These are phyloP conservation scores for Eremothecium coryli DNA, from an alignment of 1,139 yeast genomes.

Conservation along the genomic window DNA sequence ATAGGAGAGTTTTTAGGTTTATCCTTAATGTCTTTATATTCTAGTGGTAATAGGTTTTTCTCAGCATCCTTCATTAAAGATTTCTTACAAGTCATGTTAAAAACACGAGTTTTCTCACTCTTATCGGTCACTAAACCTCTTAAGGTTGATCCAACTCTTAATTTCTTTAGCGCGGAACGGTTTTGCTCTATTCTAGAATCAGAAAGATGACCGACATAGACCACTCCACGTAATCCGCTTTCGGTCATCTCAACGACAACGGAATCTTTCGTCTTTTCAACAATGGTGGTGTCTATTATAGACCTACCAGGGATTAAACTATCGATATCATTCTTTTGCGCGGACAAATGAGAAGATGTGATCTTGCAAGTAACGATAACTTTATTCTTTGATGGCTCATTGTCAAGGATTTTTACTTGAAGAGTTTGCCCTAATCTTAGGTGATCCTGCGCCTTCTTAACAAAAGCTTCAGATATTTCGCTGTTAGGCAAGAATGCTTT, in stretches of 20 bases:
- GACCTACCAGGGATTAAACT: slow-evolving; percentile 53
- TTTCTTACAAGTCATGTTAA: slow-evolving; percentile 55
- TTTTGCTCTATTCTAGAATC: slow-evolving; percentile 70
- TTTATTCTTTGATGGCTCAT: slow-evolving; percentile 47
- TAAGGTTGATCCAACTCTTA: slow-evolving; percentile 51
- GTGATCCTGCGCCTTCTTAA: slow-evolving; percentile 66
- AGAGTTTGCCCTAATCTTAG: slow-evolving; percentile 81
- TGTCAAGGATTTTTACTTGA: slow-evolving; percentile 52
- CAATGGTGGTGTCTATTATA: slow-evolving; percentile 50
- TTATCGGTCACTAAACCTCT: slow-evolving; percentile 61
- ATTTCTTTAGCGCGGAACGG: slow-evolving; percentile 50
- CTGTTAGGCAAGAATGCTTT: slow-evolving; percentile 75
- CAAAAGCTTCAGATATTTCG: slow-evolving; percentile 86
- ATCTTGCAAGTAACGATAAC: slow-evolving; percentile 68
- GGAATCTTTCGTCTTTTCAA: slow-evolving; percentile 69
- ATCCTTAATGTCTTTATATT: slow-evolving; percentile 48
- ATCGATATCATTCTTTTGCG: slow-evolving; percentile 42
- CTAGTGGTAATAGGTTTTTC: slow-evolving; percentile 44
- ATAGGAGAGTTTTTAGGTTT: slow-evolving; percentile 38
- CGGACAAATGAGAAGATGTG: slow-evolving; percentile 42
- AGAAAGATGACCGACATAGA: slow-evolving; percentile 65
- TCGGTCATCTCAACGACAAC: slow-evolving; percentile 56
- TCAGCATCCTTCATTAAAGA: slow-evolving; percentile 61
- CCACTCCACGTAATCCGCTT: slow-evolving; percentile 53
- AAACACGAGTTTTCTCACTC: slow-evolving; percentile 49